Evolutionary conservation across 306 rosid genomes (phyloP), one percentile per base, ranked within the genome.

Genomic region (Dryas octopetala): DNA sequence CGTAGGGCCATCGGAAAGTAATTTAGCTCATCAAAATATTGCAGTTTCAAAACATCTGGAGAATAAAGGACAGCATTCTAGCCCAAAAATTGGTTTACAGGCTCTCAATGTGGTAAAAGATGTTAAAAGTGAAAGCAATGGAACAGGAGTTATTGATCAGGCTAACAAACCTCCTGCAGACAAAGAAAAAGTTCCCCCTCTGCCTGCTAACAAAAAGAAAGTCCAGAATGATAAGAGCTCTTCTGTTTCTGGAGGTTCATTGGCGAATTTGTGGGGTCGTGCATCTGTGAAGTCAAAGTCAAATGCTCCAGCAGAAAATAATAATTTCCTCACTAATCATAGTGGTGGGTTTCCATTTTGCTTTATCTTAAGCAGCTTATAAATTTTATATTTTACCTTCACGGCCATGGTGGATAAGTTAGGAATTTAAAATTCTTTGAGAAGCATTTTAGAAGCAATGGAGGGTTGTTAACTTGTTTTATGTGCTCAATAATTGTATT

Each of bases 281-380:
- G 92, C 96, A 79, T 85, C 97, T 78, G 80, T 86, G 66, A 92
- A 92, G 86, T 71, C 96, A 17, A 92, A 89, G 78, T 82, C 89
- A 44, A 47, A 78, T 71, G 65, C 84, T 45, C 79, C 85, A 51
- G 86, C 61, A 15, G 93, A 85, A 81, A 80, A 76, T 60, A 84
- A 66, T 65, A 74, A 61, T 53, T 46, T 15, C 5, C 9, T 74
- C 80, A 79, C 90, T 72, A 63, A 83, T 79, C 79, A 83, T 38
- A 58, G 85, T 71, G 97, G 98, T 92, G 76, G 62, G 97, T 89
- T 75, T 59, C 63, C 23, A 38, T 76, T 75, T 71, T 61, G 63
- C 61, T 28, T 83, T 79, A 49, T 70, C 74, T 66, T 61, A 46
- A 69, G 67, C 64, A 73, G 68, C 47, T 57, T 12, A 2, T 32